Evolutionary conservation across 129 eudicot species (phyloP).

Genomic region (Flaveria linearis): DNA sequence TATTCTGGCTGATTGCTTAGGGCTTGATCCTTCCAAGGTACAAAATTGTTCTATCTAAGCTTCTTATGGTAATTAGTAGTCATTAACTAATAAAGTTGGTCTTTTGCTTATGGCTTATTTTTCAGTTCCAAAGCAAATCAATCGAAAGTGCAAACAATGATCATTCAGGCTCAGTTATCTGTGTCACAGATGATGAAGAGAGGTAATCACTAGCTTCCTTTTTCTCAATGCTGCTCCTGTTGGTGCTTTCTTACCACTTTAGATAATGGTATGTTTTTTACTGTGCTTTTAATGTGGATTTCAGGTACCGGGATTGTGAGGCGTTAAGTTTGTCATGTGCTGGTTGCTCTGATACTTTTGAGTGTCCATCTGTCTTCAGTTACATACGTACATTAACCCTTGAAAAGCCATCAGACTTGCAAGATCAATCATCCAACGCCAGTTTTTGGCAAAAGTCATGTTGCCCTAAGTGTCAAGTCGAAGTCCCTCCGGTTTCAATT

Average conservation of each 20-base stretch:
- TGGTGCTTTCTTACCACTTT: conserved; percentile 9
- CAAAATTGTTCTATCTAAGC: conserved; percentile 12
- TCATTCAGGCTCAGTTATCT: conserved; percentile 65
- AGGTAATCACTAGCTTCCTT: conserved; percentile 42
- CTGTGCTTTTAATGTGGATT: conserved; percentile 12
- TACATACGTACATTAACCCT: conserved; percentile 50
- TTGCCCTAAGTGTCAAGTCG: conserved; percentile 85
- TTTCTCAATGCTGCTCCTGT: background rate
- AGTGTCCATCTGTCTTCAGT: conserved; percentile 74
- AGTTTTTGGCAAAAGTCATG: conserved; percentile 65
- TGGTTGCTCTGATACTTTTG: conserved; percentile 74
- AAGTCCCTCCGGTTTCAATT: conserved; percentile 65
- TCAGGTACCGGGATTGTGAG: conserved; percentile 86
- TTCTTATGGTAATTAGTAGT: background rate
- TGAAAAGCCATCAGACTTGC: conserved; percentile 49
- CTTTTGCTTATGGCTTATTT: background rate
- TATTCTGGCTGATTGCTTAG: conserved; percentile 92
- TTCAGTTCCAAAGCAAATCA: conserved; percentile 90
- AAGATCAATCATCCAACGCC: conserved; percentile 36
- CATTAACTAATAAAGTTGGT: conserved; percentile 4
- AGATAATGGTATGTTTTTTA: background rate
- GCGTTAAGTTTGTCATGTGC: conserved; percentile 81
- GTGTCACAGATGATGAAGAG: conserved; percentile 73
- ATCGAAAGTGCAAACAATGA: conserved; percentile 51
- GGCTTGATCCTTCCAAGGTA: conserved; percentile 98